Evolutionary conservation across 2,329 filamentous ascomycete genomes (phyloP).

Genomic region (Plectosphaerella sp.): DNA sequence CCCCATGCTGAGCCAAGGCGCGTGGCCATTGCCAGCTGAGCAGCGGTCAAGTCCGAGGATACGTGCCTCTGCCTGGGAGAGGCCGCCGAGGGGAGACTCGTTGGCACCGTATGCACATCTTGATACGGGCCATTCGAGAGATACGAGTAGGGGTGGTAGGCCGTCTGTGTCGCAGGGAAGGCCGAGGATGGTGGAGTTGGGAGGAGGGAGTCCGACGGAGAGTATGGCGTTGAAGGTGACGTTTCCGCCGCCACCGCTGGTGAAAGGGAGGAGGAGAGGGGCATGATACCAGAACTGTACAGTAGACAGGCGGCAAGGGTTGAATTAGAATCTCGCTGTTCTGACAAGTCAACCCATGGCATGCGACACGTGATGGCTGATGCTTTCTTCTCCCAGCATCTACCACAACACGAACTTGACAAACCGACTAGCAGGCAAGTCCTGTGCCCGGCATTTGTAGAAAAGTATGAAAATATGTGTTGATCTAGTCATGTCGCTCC

Average conservation of each 20-base stretch:
- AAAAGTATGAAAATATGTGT: too few species aligned
- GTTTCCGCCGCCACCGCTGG: constrained; percentile 33
- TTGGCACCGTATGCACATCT: too few species aligned
- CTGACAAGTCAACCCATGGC: too few species aligned
- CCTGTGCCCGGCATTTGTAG: too few species aligned
- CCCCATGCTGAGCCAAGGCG: constrained; percentile 3
- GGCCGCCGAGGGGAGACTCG: too few species aligned
- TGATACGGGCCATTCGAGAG: neutral
- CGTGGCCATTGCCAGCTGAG: constrained; percentile 6
- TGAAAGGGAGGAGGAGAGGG: constrained; percentile 11
- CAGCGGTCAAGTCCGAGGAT: neutral
- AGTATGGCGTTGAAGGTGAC: constrained; percentile 27
- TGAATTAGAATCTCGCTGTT: too few species aligned
- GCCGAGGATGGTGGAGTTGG: constrained; percentile 7
- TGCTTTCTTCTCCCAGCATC: too few species aligned
- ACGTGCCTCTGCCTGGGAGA: neutral
- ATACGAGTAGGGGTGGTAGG: neutral
- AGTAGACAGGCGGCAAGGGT: too few species aligned
- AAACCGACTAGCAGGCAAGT: too few species aligned
- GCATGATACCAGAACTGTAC: neutral
- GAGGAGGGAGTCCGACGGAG: constrained; percentile 28
- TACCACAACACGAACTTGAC: too few species aligned
- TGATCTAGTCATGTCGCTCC: too few species aligned
- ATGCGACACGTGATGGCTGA: too few species aligned
- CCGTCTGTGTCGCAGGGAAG: constrained; percentile 2